Conservation (phyloP, 805 yeast genomes). For the Wickerhamiella occidentalis region DNA sequence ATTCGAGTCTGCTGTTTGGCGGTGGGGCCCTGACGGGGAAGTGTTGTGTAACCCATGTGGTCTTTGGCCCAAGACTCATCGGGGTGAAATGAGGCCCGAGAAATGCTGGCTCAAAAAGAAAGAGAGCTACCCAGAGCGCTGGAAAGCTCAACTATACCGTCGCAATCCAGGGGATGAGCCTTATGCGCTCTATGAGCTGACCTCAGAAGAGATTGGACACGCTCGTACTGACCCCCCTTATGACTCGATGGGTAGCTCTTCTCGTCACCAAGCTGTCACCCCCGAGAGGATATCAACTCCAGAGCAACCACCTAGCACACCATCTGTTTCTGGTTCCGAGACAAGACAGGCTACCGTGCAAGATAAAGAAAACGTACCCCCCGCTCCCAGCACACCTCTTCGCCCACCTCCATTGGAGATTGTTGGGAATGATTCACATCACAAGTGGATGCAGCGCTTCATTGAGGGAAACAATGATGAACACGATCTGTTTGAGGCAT, state of each 20-base stretch:
- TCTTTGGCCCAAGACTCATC: slow-evolving; percentile 23
- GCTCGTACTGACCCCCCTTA: background rate
- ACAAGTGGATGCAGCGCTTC: slow-evolving; percentile 12
- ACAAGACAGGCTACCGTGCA: background rate
- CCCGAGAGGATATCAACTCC: background rate
- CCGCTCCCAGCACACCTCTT: slow-evolving; percentile 1
- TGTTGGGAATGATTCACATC: slow-evolving; percentile 11
- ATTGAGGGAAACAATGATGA: slow-evolving; percentile 11
- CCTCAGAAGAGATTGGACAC: background rate
- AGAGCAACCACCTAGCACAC: background rate
- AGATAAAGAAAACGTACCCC: slow-evolving; percentile 12
- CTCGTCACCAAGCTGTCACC: background rate
- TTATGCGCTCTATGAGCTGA: background rate
- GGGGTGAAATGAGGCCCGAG: slow-evolving; percentile 25
- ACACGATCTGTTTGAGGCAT: slow-evolving; percentile 14
- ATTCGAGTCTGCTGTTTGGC: slow-evolving; percentile 19
- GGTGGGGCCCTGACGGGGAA: slow-evolving; percentile 14
- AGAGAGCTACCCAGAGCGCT: slow-evolving; percentile 1
- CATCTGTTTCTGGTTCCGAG: background rate
- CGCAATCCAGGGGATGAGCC: background rate
- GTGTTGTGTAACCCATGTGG: slow-evolving; percentile 27
- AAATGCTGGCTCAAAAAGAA: slow-evolving; percentile 22
- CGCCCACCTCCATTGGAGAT: background rate
- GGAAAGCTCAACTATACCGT: slow-evolving; percentile 3
- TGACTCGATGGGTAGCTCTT: background rate